These are phyloP conservation scores for Cutaneotrichosporon sp. DNA, from an alignment of 1,284 basidiomycete genomes.

Conservation along the genomic window DNA sequence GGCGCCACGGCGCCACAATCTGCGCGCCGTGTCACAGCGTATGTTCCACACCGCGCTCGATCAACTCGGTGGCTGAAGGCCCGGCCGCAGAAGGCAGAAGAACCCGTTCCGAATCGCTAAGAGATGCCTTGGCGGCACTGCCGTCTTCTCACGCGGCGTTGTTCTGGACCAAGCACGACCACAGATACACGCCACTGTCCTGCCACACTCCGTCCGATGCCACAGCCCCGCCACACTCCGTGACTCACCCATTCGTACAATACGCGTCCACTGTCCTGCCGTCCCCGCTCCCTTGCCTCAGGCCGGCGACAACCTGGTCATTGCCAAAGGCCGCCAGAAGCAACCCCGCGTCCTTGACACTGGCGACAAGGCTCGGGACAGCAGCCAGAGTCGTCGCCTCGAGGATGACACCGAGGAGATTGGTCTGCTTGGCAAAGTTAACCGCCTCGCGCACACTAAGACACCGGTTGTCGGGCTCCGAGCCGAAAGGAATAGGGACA, in stretches of 20 bases:
- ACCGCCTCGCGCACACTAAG: conserved; percentile 84
- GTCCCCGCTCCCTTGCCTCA: conserved; percentile 43
- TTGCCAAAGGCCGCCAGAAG: conserved; percentile 76
- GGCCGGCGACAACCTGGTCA: conserved; percentile 53
- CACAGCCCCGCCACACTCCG: not conserved
- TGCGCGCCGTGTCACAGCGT: not conserved
- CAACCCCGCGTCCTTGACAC: conserved; percentile 82
- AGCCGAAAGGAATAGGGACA: conserved; percentile 48
- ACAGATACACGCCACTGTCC: not conserved
- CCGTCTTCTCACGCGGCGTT: not conserved
- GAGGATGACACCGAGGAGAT: conserved; percentile 87
- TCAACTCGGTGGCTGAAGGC: not conserved
- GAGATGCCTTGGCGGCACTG: no score
- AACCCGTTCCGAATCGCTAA: no score
- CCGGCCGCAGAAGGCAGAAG: no score
- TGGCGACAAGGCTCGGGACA: conserved; percentile 80
- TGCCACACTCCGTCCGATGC: not conserved
- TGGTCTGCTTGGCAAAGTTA: conserved; percentile 90
- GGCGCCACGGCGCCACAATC: not conserved
- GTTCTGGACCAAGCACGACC: not conserved
- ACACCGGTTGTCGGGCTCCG: conserved; percentile 59
- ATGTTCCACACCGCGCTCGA: not conserved
- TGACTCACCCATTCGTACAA: conserved; percentile 48
- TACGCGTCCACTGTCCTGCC: conserved; percentile 52
- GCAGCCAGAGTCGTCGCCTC: conserved; percentile 75